phyloP scores from a whole-genome alignment of 2,329 filamentous ascomycete species.

The Zalaria sp. region DNA sequence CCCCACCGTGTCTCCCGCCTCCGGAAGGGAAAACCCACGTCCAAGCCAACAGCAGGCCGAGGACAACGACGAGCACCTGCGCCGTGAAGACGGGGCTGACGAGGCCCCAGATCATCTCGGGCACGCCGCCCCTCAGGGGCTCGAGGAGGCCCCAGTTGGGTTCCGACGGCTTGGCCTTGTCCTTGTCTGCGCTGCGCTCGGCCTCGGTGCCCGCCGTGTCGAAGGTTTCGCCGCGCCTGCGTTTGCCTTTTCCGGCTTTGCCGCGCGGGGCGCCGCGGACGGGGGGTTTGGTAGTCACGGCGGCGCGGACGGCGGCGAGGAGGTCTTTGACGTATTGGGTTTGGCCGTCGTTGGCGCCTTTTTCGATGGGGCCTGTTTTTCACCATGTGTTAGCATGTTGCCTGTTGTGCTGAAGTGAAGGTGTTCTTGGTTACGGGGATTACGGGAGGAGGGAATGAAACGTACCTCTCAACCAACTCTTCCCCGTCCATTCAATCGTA shows the following conservation, averaged over 20 bases:
- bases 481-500: conserved; percentile 88
- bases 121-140: conserved; percentile 47
- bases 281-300: conserved; percentile 52
- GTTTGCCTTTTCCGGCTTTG: conserved; percentile 16
- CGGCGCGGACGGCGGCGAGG: conserved; percentile 57
- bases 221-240: conserved; percentile 39
- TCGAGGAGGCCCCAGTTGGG: conserved; percentile 69
- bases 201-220: conserved; percentile 28
- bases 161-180: conserved; percentile 18
- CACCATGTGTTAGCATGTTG: conserved; percentile 6
- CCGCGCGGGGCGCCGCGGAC: conserved; percentile 30
- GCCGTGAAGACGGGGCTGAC: conserved; percentile 58
- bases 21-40: conserved; percentile 42
- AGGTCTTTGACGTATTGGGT: conserved; percentile 69
- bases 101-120: conserved; percentile 53
- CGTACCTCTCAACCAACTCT: conserved; percentile 93
- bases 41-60: conserved; percentile 59
- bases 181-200: conserved; percentile 14
- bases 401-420: too few relatives aligned
- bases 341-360: conserved; percentile 86
- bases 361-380: conserved; percentile 73
- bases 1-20: too few relatives aligned
- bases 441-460: not conserved
- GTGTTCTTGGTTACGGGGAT: not conserved
- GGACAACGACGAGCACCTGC: conserved; percentile 62